Conservation (phyloP, 768 basidiomycete genomes). For the Suillus cothurnatus region DNA sequence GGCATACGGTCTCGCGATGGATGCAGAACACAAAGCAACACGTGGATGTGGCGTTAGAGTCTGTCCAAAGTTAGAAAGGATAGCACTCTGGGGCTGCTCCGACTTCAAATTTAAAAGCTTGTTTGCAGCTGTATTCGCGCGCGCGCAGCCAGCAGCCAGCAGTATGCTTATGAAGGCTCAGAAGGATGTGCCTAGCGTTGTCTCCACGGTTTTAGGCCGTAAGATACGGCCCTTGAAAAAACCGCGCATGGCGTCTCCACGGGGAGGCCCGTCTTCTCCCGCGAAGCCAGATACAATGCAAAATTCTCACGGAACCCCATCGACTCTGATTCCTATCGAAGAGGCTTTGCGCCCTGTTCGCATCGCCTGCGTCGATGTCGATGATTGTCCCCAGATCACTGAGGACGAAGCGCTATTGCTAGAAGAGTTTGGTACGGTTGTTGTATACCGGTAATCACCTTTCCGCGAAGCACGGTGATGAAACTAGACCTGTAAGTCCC, state of each 20-base stretch:
- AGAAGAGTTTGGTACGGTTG: conserved; percentile 37
- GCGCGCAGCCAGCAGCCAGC: conserved; percentile 19
- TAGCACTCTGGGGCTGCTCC: conserved; percentile 53
- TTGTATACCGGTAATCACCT: conserved; percentile 21
- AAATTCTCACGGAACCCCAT: conserved; percentile 23
- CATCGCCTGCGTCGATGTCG: conserved; percentile 47
- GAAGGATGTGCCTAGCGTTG: conserved; percentile 10
- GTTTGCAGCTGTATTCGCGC: conserved; percentile 38
- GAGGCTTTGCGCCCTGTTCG: conserved; percentile 35
- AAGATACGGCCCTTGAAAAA: conserved; percentile 42
- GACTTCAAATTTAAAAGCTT: conserved; percentile 43
- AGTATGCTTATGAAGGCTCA: conserved; percentile 2
- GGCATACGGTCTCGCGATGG: conserved; percentile 27
- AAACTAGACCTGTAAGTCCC: conserved; percentile 1
- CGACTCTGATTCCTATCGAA: conserved; percentile 39
- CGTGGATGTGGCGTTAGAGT: conserved; percentile 43
- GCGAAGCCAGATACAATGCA: conserved; percentile 8
- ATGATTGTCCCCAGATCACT: conserved; percentile 41
- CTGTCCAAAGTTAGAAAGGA: conserved; percentile 52
- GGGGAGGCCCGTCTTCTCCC: conserved; percentile 1
- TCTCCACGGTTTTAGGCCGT: conserved; percentile 28
- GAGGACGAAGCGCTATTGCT: conserved; percentile 41
- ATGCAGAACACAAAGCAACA: conserved; percentile 2
- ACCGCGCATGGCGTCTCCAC: conserved; percentile 18
- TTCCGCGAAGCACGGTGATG: neutral